Evolutionary conservation across 139 green algal genomes (phyloP).

Genomic region (Tetraselmis chui): DNA sequence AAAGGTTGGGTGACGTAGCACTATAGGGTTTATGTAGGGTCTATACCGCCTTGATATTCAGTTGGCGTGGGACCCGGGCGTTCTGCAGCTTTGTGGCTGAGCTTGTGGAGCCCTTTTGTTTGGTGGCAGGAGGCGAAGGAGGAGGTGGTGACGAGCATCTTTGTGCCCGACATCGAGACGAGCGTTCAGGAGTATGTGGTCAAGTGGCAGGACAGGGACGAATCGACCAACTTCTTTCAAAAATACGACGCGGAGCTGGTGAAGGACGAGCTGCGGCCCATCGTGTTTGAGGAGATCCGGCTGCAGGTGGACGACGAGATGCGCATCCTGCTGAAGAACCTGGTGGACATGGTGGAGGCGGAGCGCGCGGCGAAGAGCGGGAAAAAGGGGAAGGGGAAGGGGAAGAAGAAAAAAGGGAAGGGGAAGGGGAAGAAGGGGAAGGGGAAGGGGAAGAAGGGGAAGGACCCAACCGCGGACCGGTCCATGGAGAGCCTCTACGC

Average conservation of each 20-base stretch:
- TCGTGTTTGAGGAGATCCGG: conserved; percentile 88
- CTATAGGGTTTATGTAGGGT: no score
- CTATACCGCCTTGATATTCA: no score
- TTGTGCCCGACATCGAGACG: conserved; percentile 58
- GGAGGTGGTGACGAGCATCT: conserved; percentile 45
- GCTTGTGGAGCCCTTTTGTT: no score
- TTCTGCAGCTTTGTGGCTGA: no score
- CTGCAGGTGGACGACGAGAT: conserved; percentile 80
- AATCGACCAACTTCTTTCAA: conserved; percentile 63
- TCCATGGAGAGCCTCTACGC: conserved; percentile 78
- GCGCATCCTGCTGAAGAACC: conserved; percentile 71
- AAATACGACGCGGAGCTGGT: conserved; percentile 69
- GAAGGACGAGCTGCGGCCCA: conserved; percentile 72
- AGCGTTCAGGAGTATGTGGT: conserved; percentile 65
- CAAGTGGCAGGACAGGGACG: conserved; percentile 68
- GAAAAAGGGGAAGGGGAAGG: conserved; percentile 14
- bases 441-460: conserved; percentile 47
- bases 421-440: conserved; percentile 49
- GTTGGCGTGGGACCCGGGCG: no score
- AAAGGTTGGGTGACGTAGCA: no score
- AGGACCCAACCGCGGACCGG: conserved; percentile 80
- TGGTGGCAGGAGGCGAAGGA: conserved; percentile 17
- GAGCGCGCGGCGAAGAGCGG: conserved; percentile 26
- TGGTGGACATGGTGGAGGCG: conserved; percentile 67
- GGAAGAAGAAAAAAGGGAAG: conserved; percentile 19